Percentiles rank a stretch among this genome's conserved stretches.
phyloP scores from a whole-genome alignment of 2,329 filamentous ascomycete species.

The Hypocrella siamensis region DNA sequence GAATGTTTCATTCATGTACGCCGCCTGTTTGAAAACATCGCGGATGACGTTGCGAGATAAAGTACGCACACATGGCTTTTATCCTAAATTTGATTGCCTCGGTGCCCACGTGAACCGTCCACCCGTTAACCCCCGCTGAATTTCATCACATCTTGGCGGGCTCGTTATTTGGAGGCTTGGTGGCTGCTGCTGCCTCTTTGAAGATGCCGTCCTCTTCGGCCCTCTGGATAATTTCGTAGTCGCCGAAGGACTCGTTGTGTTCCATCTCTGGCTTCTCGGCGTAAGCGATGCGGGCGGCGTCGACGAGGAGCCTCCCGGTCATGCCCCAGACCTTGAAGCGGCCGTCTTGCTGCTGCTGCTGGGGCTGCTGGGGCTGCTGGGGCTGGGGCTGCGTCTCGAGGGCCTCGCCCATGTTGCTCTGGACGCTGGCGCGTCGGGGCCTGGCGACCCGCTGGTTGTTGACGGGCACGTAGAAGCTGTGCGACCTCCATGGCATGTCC shows the following conservation, averaged over 20 bases:
- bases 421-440: conserved; percentile 27
- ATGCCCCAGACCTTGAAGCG: conserved; percentile 87
- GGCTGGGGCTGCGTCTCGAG: conserved; percentile 34
- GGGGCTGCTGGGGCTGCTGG: no score
- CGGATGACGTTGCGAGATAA: no score
- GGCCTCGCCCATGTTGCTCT: conserved; percentile 26
- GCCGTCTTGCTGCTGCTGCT: conserved; percentile 29
- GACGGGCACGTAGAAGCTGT: conserved; percentile 84
- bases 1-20: no score
- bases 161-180: conserved; percentile 13
- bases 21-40: no score
- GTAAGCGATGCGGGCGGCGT: conserved; percentile 75
- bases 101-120: no score
- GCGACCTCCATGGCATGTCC: conserved; percentile 63
- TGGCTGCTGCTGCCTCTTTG: conserved; percentile 20
- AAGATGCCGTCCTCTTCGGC: conserved; percentile 30
- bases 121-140: no score
- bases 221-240: conserved; percentile 32
- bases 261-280: conserved; percentile 73
- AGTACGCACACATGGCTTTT: no score
- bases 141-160: conserved; percentile 16
- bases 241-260: conserved; percentile 37
- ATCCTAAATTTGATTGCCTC: no score
- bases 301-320: conserved; percentile 82
- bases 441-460: conserved; percentile 52